Base-by-base conservation (phyloP, 2,329 filamentous ascomycete genomes). In the Alternaria sp. region DNA sequence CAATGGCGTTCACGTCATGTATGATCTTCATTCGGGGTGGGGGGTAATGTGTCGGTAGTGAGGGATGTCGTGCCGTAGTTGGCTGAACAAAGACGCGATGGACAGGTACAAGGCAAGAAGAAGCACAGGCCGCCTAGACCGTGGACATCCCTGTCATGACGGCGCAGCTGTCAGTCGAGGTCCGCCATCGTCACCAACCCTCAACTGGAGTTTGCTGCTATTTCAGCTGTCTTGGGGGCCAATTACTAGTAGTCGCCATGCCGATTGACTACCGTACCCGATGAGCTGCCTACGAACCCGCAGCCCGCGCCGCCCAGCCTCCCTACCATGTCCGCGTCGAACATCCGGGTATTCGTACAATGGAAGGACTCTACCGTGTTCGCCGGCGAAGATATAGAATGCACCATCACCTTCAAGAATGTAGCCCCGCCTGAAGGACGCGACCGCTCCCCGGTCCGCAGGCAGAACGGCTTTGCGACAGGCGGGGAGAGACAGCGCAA, bases 341-440 rank as follows among this genome's bases (percentile, higher is more conserved):
- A 96, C 84, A 93, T 99, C 79, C 92, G 94, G 80, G 95, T 97
- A 81, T 97, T 95, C 80, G 93, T 99, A 80, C 90, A 91, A 83
- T 99, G 95, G 92, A 91, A 93, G 80, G 92, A 97, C 78, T 90
- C 95, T 80, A 94, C 92, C 66, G 93, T 99, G 74, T 99, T 98
- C 82, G 93, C 96, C 61, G 96, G 96, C 81, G 96, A 99, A 85
- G 91, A 97, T 77, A 88, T 98, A 76, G 92, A 94, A 83, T 98
- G 96, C 82, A 93, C 90, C 70, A 97, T 99, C 80, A 97, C 93
- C 54, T 99, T 99, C 83, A 95, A 91, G 82, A 99, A 99, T 79
- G 87, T 94, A 53, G 84, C 86, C 28, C 80, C 75, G 67, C 86
- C 88, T n/a, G 68, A 75, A 21, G 73, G 76, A n/a, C 67, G 67